Conservation (phyloP, 2,329 filamentous ascomycete genomes). For the Colletotrichum tropicicola region DNA sequence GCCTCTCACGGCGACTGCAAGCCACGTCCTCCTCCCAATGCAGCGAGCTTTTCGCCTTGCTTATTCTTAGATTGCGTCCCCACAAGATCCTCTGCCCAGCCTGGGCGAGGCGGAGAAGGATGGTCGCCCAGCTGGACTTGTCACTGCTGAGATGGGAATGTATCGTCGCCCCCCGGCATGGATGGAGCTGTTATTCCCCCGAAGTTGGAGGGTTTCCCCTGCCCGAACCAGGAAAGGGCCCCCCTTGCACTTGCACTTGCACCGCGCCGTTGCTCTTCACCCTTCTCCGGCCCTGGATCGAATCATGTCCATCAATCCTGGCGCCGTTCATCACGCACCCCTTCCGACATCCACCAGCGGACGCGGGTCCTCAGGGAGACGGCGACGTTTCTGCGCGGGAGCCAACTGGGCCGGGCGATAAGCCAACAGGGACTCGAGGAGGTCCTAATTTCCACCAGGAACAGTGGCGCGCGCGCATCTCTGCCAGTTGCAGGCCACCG, state of each 20-base stretch:
- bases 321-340: background rate
- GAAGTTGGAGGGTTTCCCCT: background rate
- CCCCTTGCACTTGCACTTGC: too few relatives aligned
- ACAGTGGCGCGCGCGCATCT: slow-evolving; percentile 27
- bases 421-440: slow-evolving; percentile 1
- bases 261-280: background rate
- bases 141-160: background rate
- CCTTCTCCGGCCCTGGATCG: too few relatives aligned
- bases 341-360: background rate
- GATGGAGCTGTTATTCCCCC: slow-evolving; percentile 12
- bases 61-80: slow-evolving; percentile 14
- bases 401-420: background rate
- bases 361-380: background rate
- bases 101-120: slow-evolving; percentile 1
- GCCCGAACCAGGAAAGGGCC: background rate
- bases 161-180: background rate
- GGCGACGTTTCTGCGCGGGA: background rate
- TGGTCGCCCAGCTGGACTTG: background rate
- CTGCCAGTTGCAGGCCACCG: slow-evolving; percentile 5
- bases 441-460: slow-evolving; percentile 29
- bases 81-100: slow-evolving; percentile 14
- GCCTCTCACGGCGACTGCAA: background rate
- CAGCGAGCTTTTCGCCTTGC: background rate
- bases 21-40: slow-evolving; percentile 1
- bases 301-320: slow-evolving; percentile 9